These are phyloP conservation scores for Taphrina wiesneri DNA, from an alignment of 1,139 yeast species.

Conservation along the genomic window DNA sequence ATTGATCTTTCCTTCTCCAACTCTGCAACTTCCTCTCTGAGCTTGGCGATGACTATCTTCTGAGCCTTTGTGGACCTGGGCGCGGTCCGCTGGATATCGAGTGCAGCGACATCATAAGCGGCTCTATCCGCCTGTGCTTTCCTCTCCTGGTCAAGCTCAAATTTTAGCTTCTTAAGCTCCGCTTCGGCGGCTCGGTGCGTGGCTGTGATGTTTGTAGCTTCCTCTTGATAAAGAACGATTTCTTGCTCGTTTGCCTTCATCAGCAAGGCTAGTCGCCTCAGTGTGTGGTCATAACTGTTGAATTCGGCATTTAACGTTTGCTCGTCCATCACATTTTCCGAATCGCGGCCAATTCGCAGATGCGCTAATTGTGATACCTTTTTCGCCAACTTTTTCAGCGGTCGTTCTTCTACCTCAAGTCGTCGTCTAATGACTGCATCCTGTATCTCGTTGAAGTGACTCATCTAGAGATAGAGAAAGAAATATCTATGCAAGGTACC, in stretches of 20 bases:
- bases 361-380: not conserved
- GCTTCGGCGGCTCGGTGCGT: not conserved
- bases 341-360: not conserved
- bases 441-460: not conserved
- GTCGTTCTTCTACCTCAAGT: conserved; percentile 11
- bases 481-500: not conserved
- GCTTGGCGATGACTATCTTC: not conserved
- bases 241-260: conserved; percentile 11
- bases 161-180: not conserved
- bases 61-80: conserved; percentile 7
- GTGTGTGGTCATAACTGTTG: not conserved
- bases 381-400: conserved; percentile 10
- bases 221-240: conserved; percentile 37
- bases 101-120: conserved; percentile 4
- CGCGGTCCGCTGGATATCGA: not conserved
- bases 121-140: not conserved
- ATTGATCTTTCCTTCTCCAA: conserved; percentile 3
- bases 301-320: not conserved
- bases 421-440: conserved; percentile 12
- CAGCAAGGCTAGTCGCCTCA: not conserved
- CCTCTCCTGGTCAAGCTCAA: not conserved
- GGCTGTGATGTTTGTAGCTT: conserved; percentile 31
- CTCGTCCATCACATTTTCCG: not conserved
- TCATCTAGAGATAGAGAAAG: not conserved
- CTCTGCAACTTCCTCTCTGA: conserved; percentile 6